Evolutionary conservation across 2,329 filamentous ascomycete species (phyloP).

Genomic region (Alternaria sp.): DNA sequence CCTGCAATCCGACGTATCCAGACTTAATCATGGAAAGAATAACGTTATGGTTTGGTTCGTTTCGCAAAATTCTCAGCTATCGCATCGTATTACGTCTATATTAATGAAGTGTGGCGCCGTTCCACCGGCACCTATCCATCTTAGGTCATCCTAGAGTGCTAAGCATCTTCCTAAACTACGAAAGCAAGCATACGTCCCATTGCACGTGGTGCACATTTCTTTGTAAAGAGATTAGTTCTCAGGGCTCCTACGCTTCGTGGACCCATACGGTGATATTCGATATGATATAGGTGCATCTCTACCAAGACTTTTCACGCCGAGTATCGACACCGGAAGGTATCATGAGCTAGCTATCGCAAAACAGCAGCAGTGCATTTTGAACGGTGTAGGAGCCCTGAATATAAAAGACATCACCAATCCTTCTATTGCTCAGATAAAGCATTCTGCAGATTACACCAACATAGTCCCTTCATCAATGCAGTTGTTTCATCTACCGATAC

Average conservation of each 20-base stretch:
- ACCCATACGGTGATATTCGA: not conserved
- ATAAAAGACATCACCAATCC: not conserved
- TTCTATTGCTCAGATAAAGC: not conserved
- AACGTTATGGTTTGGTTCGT: not conserved
- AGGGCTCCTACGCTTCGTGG: not conserved
- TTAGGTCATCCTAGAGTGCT: not conserved
- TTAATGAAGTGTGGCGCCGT: not conserved
- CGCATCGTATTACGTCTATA: not conserved
- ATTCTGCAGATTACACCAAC: not conserved
- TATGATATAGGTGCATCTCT: not conserved
- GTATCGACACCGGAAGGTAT: not conserved
- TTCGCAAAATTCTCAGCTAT: not conserved
- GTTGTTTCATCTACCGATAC: not conserved
- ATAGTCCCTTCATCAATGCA: not conserved
- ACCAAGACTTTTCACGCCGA: slow-evolving; percentile 1
- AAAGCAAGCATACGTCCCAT: not conserved
- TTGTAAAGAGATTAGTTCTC: not conserved
- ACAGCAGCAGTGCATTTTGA: not conserved
- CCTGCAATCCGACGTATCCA: not conserved
- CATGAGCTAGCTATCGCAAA: not conserved
- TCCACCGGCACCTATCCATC: not conserved
- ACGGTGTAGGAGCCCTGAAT: not conserved
- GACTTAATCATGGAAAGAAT: not conserved
- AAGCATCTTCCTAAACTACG: not conserved
- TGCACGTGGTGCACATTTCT: not conserved